Base-by-base conservation (phyloP, 73 alveolate genomes). In the Paramecium sexaurelia region DNA sequence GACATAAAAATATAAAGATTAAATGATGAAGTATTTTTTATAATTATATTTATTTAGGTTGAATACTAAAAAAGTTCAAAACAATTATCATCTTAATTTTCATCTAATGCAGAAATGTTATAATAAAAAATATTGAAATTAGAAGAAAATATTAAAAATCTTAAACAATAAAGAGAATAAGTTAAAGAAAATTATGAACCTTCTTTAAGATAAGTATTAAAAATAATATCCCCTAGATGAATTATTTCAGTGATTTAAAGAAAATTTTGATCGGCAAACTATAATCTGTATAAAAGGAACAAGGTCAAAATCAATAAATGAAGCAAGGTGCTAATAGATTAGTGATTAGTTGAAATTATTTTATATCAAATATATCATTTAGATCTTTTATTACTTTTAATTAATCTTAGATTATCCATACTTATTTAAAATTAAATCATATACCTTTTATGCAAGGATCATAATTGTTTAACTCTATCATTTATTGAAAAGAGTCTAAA, bases 161-260 rank as follows among this genome's bases (percentile, higher is more conserved):
- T 61, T 29, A 61, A 61, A 29, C 26, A 82, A 33, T 27, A 68
- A 88, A 88, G 94, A 43, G 94, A 88, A 69, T 5, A 13, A 3
- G 90, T 88, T 22, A 88, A 69, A 82, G 94, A 88, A 26, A 88
- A 88, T 27, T 82, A 88, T 82, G 94, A 88, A 55, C 94, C 94
- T 11, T 68, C 91, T 10, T 68, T 88, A 10, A 88, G 94, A 88
- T 20, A 88, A 71, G 90, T 78, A 41, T 20, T 40, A 4, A 3
- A 17, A 20, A 17, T 78, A 0, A 0, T 9, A 39, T 78, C 3
- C 41, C 22, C 6, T 78, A 78, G 90, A 41, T 78, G 90, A 78
- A 78, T 35, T 78, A 41, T 45, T 78, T 78, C n/a, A 39, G 32
- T 19, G 90, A 78, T 78, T 43, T 78, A 13, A 78, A 78, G 36